A percentile compares a stretch with the other conserved stretches of the same genome.
phyloP scores from a whole-genome alignment of 257 asterid genomes.

The Apocynum venetum region DNA sequence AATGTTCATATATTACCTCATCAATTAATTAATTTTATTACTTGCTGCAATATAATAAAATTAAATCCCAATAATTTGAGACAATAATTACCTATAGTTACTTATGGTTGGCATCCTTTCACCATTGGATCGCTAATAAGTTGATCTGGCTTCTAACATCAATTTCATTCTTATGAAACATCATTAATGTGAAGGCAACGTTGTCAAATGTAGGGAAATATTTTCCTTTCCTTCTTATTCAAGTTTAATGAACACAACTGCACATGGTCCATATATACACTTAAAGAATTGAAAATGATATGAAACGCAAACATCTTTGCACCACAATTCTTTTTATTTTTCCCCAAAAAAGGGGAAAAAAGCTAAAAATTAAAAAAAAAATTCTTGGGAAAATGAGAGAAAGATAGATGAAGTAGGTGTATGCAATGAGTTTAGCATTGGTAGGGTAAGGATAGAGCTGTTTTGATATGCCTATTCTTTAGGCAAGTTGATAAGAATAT shows the following conservation, averaged over 20 bases:
- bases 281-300: slow-evolving; percentile 3
- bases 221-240: neutral
- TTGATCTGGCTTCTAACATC: neutral
- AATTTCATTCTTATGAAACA: neutral
- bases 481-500: slow-evolving; percentile 14
- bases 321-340: neutral
- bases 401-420: neutral
- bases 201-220: neutral
- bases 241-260: slow-evolving; percentile 4
- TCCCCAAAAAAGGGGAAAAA: neutral
- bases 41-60: too few species aligned
- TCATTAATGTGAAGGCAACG: neutral
- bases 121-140: too few species aligned
- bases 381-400: too few species aligned
- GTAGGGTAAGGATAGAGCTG: slow-evolving; percentile 13
- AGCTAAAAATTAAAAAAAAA: neutral
- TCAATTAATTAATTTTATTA: too few species aligned
- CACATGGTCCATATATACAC: neutral
- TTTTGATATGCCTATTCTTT: slow-evolving; percentile 3
- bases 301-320: neutral
- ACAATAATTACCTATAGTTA: neutral
- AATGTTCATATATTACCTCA: too few species aligned
- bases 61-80: too few species aligned
- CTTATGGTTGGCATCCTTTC: too few species aligned
- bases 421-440: slow-evolving; percentile 4